Evolutionary conservation across 148 eudicot species (phyloP).

Genomic region (Rhododendron kiyosumense): DNA sequence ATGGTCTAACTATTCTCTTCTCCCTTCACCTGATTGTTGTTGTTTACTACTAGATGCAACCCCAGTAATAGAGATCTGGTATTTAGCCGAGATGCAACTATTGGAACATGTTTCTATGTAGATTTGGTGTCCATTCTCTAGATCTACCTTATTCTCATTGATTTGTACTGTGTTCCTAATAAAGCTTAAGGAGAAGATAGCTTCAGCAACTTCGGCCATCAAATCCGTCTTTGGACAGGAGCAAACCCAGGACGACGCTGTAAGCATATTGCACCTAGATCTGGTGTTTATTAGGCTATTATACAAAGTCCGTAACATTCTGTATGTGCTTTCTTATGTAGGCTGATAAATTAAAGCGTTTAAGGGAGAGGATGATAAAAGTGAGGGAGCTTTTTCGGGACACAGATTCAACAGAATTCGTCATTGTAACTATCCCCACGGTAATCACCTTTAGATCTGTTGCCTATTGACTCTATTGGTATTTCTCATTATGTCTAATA

Average conservation of each 20-base stretch:
- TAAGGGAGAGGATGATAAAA: conserved; percentile 91
- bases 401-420: conserved; percentile 86
- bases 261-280: conserved; percentile 28
- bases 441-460: conserved; percentile 28
- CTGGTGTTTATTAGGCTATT: not conserved
- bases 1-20: not conserved
- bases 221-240: conserved; percentile 93
- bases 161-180: conserved; percentile 4
- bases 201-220: conserved; percentile 93
- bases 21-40: not conserved
- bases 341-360: conserved; percentile 72
- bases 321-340: conserved; percentile 22
- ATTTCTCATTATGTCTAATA: not conserved
- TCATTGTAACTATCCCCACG: conserved; percentile 97
- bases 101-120: not conserved
- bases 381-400: conserved; percentile 92
- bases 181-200: conserved; percentile 87
- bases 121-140: not conserved
- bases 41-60: not conserved
- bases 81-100: not conserved
- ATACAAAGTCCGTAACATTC: not conserved
- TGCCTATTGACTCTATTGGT: not conserved
- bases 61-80: not conserved
- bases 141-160: not conserved
- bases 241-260: conserved; percentile 47